phyloP scores from a whole-genome alignment of 2,329 filamentous ascomycete species.

The Curvularia hawaiiensis region DNA sequence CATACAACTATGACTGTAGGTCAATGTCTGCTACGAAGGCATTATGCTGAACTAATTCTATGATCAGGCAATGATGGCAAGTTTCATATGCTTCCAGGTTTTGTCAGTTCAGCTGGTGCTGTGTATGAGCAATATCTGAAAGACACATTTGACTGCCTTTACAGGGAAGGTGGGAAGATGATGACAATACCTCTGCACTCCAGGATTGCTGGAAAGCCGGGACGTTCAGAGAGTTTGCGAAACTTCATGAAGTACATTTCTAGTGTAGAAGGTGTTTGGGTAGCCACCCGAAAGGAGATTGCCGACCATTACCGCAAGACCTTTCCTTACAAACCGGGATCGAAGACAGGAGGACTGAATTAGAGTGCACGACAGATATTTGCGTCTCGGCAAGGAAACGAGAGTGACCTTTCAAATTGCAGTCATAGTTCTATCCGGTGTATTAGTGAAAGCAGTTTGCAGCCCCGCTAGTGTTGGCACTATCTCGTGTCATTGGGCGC shows the following conservation, averaged over 20 bases:
- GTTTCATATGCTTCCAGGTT: slow-evolving; percentile 47
- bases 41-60: slow-evolving; percentile 37
- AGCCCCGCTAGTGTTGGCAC: too few relatives aligned
- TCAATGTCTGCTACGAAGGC: slow-evolving; percentile 35
- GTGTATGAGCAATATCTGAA: slow-evolving; percentile 55
- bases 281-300: slow-evolving; percentile 59
- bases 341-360: slow-evolving; percentile 16
- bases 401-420: too few relatives aligned
- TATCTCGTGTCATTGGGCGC: too few relatives aligned
- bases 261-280: slow-evolving; percentile 60
- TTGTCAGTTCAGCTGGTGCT: slow-evolving; percentile 46
- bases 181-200: slow-evolving; percentile 63
- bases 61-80: slow-evolving; percentile 49
- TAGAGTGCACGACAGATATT: not conserved
- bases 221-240: slow-evolving; percentile 56
- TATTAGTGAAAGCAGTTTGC: too few relatives aligned
- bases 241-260: slow-evolving; percentile 60
- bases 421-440: too few relatives aligned
- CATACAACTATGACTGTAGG: slow-evolving; percentile 61
- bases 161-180: slow-evolving; percentile 59
- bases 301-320: slow-evolving; percentile 55
- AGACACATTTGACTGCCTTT: slow-evolving; percentile 60
- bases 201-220: slow-evolving; percentile 58
- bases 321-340: slow-evolving; percentile 50
- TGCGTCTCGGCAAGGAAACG: slow-evolving; percentile 17